Conservation (phyloP, 1,139 yeast genomes). For the Spathaspora sp. region DNA sequence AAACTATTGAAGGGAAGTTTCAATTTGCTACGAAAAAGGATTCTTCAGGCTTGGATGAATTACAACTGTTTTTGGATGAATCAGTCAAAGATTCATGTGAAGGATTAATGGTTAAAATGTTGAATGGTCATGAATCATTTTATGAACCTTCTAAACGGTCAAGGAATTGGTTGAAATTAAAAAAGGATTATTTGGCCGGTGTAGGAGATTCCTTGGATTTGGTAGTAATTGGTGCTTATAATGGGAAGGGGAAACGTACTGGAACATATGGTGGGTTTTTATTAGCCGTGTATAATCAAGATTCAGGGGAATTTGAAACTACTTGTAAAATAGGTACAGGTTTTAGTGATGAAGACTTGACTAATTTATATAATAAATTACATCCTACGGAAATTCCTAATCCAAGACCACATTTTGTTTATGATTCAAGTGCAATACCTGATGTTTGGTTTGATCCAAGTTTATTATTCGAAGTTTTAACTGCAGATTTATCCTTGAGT, state of each 20-base stretch:
- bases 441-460: constrained; percentile 98
- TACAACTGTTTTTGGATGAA: constrained; percentile 84
- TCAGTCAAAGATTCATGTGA: constrained; percentile 91
- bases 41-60: constrained; percentile 71
- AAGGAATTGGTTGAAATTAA: constrained; percentile 91
- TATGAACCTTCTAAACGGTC: constrained; percentile 96
- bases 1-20: constrained; percentile 72
- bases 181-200: constrained; percentile 90
- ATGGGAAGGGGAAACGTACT: constrained; percentile 93
- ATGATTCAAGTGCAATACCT: constrained; percentile 73
- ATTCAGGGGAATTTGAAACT: constrained; percentile 89
- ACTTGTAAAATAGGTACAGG: constrained; percentile 98
- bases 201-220: constrained; percentile 94
- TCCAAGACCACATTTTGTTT: constrained; percentile 73
- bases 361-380: constrained; percentile 55
- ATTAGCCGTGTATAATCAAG: constrained; percentile 85
- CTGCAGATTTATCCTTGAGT: constrained; percentile 90
- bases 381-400: constrained; percentile 64
- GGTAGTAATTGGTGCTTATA: constrained; percentile 92
- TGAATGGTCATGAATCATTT: constrained; percentile 75
- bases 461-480: constrained; percentile 81
- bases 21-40: constrained; percentile 76
- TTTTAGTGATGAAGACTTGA: constrained; percentile 81
- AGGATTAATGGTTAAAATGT: constrained; percentile 92
- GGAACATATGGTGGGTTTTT: constrained; percentile 94